Base-by-base conservation (phyloP, 257 asterid species). In the Solanum bulbocastanum region DNA sequence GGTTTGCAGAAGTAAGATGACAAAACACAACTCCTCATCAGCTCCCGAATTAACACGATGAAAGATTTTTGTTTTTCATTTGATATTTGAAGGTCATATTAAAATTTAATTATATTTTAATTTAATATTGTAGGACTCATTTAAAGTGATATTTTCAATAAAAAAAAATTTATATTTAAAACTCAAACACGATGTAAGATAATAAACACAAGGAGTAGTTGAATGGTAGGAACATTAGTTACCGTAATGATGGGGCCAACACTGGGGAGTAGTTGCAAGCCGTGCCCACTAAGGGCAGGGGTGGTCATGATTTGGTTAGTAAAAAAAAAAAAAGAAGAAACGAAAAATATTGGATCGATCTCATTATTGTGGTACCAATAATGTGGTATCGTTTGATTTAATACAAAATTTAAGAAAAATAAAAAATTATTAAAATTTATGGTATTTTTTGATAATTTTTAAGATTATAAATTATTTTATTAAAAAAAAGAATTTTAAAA, bases 111-210 rank as follows among this genome's bases (percentile, higher is more conserved):
- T 56, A 18, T 52, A 18, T 56, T 56, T 56, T 6, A 56, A 18
- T 52, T 0, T 6, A 52, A 9, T 1, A 16, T 56, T 6, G 10
- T 1, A 18, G 7, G 0, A 56, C 1, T 49, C 0, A 18, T 56
- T 6, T 2, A 56, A 18, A 56, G 1, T 56, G 4, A 52, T 0
- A 18, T 0, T 52, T 18, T 18, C 0, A 52, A 52, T 2, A 18
- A 46, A 46, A 18, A 46, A 37, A 18, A 18, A 56, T 0, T 56
- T 2, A 56, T 56, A 56, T 56, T 56, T 0, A 56, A 20, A 49
- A 49, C 0, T 49, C 3, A 3, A 49, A 49, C 56, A 3, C 25
- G 18, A 36, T 23, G 15, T 9, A 20, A 10, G 27, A 74, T 37
- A 6, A 75, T n/a, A 75, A 75, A 75, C 35, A 18, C 83, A 22